Base-by-base conservation (phyloP, 192 early-diverging fungal genomes). In the Gaertneriomyces semiglobifer region DNA sequence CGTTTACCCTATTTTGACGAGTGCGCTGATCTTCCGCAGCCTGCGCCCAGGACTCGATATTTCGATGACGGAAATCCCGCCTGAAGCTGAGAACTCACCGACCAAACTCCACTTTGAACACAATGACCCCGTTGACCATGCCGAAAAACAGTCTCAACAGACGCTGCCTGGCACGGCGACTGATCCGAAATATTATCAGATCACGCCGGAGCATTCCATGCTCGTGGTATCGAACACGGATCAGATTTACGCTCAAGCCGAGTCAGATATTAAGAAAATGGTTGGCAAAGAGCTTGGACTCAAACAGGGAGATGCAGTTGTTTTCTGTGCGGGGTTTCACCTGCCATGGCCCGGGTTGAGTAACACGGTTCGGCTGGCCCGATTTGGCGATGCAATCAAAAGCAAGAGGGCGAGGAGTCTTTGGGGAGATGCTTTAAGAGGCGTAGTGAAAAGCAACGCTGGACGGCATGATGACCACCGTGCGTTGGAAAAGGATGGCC, bases 291-390 rank as follows among this genome's bases (percentile, higher is more conserved):
- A 50, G 8, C 42, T 71, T 2, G 68, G 65, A 4, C 33, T 83
- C 41, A 47, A 71, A 43, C 12, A 57, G 12, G 77, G 77, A 18
- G 80, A 74, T 42, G 33, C 69, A 4, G 80, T 83, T 6, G 76
- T 80, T 19, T 78, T 77, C 41, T 81, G 76, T 63, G 81, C 80
- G 4, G 80, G 81, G 4, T 72, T 66, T 42, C 74, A 83, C 44
- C 57, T 40, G 0, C 67, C 68, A 4, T 82, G 73, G 63, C 79
- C 81, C 14, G 81, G 79, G n/a, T 51, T 81, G 46, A 79, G 74
- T 40, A 78, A 77, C 45, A 79, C 74, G 1, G 10, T 77, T 12
- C 66, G 57, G 58, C 72, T 79, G 70, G 63, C 73, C 41, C 19
- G 70, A 20, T 79, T 79, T 67, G 77, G 77, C 5, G 77, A 79